A percentile compares a stretch with the other conserved stretches of the same genome.
Evolutionary conservation across 495 filamentous ascomycete species (phyloP).

Genomic region (Neurospora sp.): DNA sequence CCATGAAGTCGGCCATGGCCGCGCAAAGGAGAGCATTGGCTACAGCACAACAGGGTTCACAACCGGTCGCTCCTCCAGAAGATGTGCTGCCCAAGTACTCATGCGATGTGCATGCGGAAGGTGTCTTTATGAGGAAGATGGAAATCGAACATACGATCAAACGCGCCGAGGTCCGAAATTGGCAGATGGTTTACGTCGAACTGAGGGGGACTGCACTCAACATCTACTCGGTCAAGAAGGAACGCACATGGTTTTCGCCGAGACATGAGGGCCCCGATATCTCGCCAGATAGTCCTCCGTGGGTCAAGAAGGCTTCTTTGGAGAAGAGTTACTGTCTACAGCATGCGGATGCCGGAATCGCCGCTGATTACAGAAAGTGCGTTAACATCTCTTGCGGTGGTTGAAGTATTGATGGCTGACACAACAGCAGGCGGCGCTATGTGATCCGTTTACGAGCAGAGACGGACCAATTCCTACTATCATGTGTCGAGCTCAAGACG

Average conservation of each 20-base stretch:
- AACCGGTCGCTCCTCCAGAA: neutral
- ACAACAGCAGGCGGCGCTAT: slow-evolving; percentile 35
- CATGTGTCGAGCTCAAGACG: slow-evolving; percentile 39
- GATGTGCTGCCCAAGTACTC: slow-evolving; percentile 45
- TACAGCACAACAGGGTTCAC: neutral
- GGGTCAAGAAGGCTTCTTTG: slow-evolving; percentile 33
- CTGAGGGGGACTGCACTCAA: slow-evolving; percentile 51
- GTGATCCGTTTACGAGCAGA: slow-evolving; percentile 54
- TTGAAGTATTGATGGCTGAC: neutral
- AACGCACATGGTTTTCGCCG: slow-evolving; percentile 26
- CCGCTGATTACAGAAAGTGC: slow-evolving; percentile 52
- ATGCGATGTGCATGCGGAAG: slow-evolving; percentile 42
- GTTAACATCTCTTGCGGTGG: slow-evolving; percentile 4
- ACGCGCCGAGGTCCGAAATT: slow-evolving; percentile 39
- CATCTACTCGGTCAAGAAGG: slow-evolving; percentile 43
- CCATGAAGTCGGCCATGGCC: slow-evolving; percentile 20
- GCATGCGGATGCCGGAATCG: slow-evolving; percentile 56
- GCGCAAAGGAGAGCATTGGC: slow-evolving; percentile 25
- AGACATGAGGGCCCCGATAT: slow-evolving; percentile 21
- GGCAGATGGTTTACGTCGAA: slow-evolving; percentile 46
- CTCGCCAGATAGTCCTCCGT: slow-evolving; percentile 31
- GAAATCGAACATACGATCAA: slow-evolving; percentile 49
- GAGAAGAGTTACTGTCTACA: slow-evolving; percentile 50
- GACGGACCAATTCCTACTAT: slow-evolving; percentile 54
- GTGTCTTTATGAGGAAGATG: slow-evolving; percentile 44